Base-by-base conservation (phyloP, 2,329 filamentous ascomycete genomes). In the Simplicillium sp. region DNA sequence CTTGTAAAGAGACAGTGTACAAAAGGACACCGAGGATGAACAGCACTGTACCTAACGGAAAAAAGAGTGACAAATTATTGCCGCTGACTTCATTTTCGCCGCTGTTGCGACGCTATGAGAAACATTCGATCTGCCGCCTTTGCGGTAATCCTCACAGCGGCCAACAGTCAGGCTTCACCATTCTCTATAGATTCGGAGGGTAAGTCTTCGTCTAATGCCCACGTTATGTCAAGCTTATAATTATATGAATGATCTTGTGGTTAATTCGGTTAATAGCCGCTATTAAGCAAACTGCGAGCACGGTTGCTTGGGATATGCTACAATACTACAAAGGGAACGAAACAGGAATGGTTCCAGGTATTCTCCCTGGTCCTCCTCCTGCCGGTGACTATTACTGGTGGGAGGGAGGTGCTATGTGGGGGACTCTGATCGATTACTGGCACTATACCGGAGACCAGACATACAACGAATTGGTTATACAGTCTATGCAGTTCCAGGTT, bases 351-450 rank as follows among this genome's bases (percentile, higher is more conserved):
- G 40, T 37, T 11, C 44, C 42, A 17, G 42, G 40, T 16, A 32
- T 43, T 46, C 55, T 72, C 12, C 67, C 68, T 9, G 67, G 67
- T 7, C 68, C 68, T 34, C 68, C 67, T 7, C 62, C 66, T 4
- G 52, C 44, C 15, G 69, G 68, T 48, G 65, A 70, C 48, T 79
- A 77, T 57, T 82, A 81, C 65, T 84, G 64, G 80, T 84, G 79
- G 80, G 77, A 83, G 55, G 73, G 75, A 0, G 73, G 76, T 12
- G 71, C 74, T 32, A 68, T 84, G 66, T 82, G 83, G 53, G 73
- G 77, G 38, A 71, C 74, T 1, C 53, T 84, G 50, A 61, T 84
- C 39, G 77, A 83, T 56, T 84, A 84, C 58, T 82, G 75, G 75
- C 69, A 70, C 41, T 70, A 74, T 38, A 82, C 79, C 1, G 77